Percentiles rank a stretch among this genome's conserved stretches.
Evolutionary conservation across 371 early-diverging fungal genomes (phyloP).

Genomic region (Batkoa obscura): DNA sequence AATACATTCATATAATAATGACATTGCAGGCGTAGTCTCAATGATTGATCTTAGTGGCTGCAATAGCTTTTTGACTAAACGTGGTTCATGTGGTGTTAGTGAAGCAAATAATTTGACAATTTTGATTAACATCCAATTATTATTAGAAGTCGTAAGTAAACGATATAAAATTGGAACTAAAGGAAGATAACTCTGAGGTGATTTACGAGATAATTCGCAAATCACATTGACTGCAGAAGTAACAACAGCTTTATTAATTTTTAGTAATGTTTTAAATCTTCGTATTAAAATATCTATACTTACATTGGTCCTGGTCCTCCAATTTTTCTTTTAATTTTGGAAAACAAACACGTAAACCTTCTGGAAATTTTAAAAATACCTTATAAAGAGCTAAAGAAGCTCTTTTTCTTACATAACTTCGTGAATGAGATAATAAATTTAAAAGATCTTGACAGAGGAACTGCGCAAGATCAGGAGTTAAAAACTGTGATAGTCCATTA

Average conservation of each 20-base stretch:
- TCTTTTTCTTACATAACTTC: conserved; percentile 83
- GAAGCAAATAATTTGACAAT: conserved; percentile 90
- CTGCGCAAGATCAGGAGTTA: conserved; percentile 75
- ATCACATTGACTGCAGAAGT: conserved; percentile 83
- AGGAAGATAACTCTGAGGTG: conserved; percentile 77
- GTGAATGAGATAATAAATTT: conserved; percentile 68
- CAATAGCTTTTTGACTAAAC: conserved; percentile 73
- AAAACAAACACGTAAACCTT: conserved; percentile 65
- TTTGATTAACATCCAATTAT: conserved; percentile 97
- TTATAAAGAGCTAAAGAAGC: conserved; percentile 75
- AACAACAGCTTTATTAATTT: conserved; percentile 44
- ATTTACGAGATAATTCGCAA: conserved; percentile 80
- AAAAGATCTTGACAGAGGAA: conserved; percentile 76
- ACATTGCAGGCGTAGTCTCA: conserved; percentile 78
- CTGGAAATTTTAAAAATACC: conserved; percentile 74
- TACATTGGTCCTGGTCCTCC: conserved; percentile 82
- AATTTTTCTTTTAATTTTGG: conserved; percentile 73
- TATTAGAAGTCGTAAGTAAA: conserved; percentile 63
- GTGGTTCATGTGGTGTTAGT: conserved; percentile 79
- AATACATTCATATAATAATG: conserved; percentile 86
- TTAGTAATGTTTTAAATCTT: background rate
- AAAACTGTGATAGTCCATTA: conserved; percentile 75
- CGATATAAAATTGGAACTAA: conserved; percentile 86
- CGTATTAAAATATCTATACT: conserved; percentile 7
- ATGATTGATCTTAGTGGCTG: conserved; percentile 68